Evolutionary conservation across 441 rosid genomes (phyloP).

Genomic region (Gossypium gossypioides): DNA sequence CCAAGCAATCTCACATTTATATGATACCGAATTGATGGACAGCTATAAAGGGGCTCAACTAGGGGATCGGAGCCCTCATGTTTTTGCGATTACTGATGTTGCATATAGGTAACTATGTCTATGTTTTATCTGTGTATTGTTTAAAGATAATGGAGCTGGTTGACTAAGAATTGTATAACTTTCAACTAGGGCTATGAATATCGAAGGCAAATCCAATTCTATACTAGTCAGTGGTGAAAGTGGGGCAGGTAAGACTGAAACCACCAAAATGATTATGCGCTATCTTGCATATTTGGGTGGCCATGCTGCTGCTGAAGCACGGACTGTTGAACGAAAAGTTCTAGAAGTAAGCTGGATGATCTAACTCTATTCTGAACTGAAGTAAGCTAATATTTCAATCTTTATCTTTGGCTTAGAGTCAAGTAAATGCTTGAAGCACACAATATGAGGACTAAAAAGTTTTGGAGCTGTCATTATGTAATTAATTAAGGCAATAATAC

Average conservation of each 20-base stretch:
- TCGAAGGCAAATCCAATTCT: constrained; percentile 66
- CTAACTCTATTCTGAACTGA: constrained; percentile 14
- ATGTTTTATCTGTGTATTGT: constrained; percentile 1
- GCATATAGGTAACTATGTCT: constrained; percentile 54
- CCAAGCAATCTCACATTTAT: constrained; percentile 51
- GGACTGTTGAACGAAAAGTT: constrained; percentile 71
- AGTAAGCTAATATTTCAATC: constrained; percentile 19
- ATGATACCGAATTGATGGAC: constrained; percentile 49
- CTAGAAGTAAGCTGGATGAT: constrained; percentile 63
- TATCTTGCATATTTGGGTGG: constrained; percentile 87
- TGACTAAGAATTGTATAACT: constrained; percentile 12
- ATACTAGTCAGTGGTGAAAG: constrained; percentile 94
- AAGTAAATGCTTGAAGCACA: constrained; percentile 1
- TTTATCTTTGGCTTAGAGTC: constrained; percentile 7
- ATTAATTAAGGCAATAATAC: constrained; percentile 1
- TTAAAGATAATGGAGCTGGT: constrained; percentile 10
- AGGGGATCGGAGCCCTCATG: constrained; percentile 64
- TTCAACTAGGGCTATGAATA: constrained; percentile 63
- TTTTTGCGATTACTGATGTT: constrained; percentile 71
- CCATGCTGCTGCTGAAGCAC: constrained; percentile 49
- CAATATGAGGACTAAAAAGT: constrained; percentile 7
- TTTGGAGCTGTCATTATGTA: neutral
- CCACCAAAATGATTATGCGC: constrained; percentile 88
- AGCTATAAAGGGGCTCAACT: constrained; percentile 46
- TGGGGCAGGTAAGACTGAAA: constrained; percentile 94